Evolutionary conservation across 2,329 filamentous ascomycete genomes (phyloP).

Genomic region (Daldinia sp.): DNA sequence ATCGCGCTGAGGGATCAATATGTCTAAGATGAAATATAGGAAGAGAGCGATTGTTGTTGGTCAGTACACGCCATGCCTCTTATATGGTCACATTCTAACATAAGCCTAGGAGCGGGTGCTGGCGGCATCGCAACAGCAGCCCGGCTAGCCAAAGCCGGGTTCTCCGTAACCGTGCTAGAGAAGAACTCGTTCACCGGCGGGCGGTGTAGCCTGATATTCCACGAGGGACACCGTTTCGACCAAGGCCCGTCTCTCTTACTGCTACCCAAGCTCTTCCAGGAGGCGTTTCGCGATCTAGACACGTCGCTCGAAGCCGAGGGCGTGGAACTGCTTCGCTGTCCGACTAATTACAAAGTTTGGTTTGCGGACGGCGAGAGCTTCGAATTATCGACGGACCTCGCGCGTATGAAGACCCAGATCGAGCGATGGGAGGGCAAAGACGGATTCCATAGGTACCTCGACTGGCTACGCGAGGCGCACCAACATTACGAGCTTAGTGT

Average conservation of each 20-base stretch:
- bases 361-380: slow-evolving; percentile 76
- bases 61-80: slow-evolving; percentile 48
- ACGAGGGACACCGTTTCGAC: slow-evolving; percentile 76
- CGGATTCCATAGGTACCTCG: slow-evolving; percentile 76
- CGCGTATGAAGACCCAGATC: slow-evolving; percentile 77
- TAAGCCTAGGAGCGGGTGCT: slow-evolving; percentile 70
- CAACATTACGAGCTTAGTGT: slow-evolving; percentile 77
- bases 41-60: slow-evolving; percentile 67
- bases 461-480: slow-evolving; percentile 75
- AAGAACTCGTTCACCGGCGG: slow-evolving; percentile 81
- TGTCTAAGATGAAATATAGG: slow-evolving; percentile 47
- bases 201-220: slow-evolving; percentile 73
- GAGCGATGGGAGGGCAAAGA: slow-evolving; percentile 79
- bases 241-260: slow-evolving; percentile 81
- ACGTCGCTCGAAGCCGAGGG: slow-evolving; percentile 74
- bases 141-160: slow-evolving; percentile 76
- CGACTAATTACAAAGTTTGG: slow-evolving; percentile 81
- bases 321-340: slow-evolving; percentile 76
- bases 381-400: slow-evolving; percentile 73
- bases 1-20: slow-evolving; percentile 11
- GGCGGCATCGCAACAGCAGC: slow-evolving; percentile 80
- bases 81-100: slow-evolving; percentile 29
- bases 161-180: slow-evolving; percentile 80
- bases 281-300: slow-evolving; percentile 76
- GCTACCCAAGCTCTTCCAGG: slow-evolving; percentile 76